phyloP scores from a whole-genome alignment of 2,329 filamentous ascomycete species.

The Chrysoporthe austroafricana region DNA sequence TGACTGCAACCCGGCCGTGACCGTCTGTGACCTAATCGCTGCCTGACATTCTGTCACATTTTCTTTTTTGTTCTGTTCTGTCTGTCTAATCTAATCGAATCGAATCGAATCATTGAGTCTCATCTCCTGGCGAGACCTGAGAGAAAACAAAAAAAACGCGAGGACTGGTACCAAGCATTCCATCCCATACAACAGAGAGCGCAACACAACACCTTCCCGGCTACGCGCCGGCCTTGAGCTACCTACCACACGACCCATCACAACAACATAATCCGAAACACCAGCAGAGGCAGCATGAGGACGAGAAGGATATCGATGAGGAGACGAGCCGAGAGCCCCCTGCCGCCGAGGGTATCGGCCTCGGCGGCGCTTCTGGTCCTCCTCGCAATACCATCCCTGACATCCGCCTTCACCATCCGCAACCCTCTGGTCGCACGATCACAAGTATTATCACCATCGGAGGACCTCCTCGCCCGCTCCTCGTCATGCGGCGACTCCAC shows the following conservation, averaged over 20 bases:
- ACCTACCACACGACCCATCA: conserved; percentile 6
- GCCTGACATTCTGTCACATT: neutral
- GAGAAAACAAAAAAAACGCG: neutral
- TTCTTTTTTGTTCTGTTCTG: too few species aligned
- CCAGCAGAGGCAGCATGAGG: neutral
- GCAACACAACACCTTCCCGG: conserved; percentile 18
- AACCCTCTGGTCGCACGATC: conserved; percentile 1
- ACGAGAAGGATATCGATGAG: conserved; percentile 16
- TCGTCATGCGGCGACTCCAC: conserved; percentile 28
- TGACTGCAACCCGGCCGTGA: conserved; percentile 4
- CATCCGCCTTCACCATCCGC: conserved; percentile 24
- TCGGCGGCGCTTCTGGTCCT: conserved; percentile 17
- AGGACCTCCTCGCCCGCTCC: conserved; percentile 19
- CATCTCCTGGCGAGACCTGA: conserved; percentile 15
- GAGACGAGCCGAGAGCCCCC: conserved; percentile 9
- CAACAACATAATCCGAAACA: conserved; percentile 19
- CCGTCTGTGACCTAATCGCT: conserved; percentile 4
- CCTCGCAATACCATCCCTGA: conserved; percentile 22
- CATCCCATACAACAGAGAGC: conserved; percentile 11
- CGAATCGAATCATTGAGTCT: too few species aligned
- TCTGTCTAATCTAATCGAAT: neutral
- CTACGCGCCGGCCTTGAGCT: conserved; percentile 20
- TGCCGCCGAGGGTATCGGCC: conserved; percentile 17
- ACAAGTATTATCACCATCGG: conserved; percentile 13
- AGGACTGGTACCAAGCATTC: conserved; percentile 10